Evolutionary conservation across 805 yeast species (phyloP).

Genomic region (Vanderwaltozyma polyspora): DNA sequence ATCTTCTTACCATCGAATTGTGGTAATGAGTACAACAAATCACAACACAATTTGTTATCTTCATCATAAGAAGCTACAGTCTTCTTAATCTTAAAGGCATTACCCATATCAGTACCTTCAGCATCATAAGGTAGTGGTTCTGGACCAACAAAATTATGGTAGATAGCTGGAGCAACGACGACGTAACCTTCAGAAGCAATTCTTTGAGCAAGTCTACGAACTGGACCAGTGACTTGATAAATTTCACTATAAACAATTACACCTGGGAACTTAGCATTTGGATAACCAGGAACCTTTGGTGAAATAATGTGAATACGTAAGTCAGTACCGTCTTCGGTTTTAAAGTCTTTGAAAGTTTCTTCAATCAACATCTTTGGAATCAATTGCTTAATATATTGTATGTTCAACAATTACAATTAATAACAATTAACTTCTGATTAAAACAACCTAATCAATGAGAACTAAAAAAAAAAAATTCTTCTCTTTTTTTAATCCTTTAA

Average conservation of each 20-base stretch:
- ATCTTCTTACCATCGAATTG: slow-evolving; percentile 57
- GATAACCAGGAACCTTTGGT: slow-evolving; percentile 61
- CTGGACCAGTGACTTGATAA: slow-evolving; percentile 78
- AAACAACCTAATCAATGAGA: too few species aligned
- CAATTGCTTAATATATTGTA: too few species aligned
- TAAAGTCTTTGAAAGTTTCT: slow-evolving; percentile 53
- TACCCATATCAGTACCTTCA: slow-evolving; percentile 69
- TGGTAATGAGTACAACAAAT: slow-evolving; percentile 43
- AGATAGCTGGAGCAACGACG: slow-evolving; percentile 69
- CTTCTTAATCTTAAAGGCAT: slow-evolving; percentile 52
- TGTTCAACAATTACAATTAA: too few species aligned
- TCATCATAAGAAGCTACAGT: slow-evolving; percentile 67
- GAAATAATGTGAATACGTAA: slow-evolving; percentile 56
- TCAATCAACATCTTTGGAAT: slow-evolving; percentile 49
- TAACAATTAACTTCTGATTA: too few species aligned
- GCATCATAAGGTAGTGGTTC: slow-evolving; percentile 59
- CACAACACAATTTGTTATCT: slow-evolving; percentile 53
- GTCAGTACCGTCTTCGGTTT: slow-evolving; percentile 54
- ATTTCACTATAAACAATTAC: slow-evolving; percentile 72
- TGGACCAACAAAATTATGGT: slow-evolving; percentile 58
- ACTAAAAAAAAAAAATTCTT: too few species aligned
- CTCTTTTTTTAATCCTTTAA: too few species aligned
- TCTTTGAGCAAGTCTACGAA: slow-evolving; percentile 60
- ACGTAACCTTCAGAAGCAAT: slow-evolving; percentile 74
- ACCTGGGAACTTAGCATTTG: slow-evolving; percentile 72